Percentiles rank a stretch among this genome's conserved stretches.
Conservation (phyloP, 768 basidiomycete species). For the Kwoniella sp. region DNA sequence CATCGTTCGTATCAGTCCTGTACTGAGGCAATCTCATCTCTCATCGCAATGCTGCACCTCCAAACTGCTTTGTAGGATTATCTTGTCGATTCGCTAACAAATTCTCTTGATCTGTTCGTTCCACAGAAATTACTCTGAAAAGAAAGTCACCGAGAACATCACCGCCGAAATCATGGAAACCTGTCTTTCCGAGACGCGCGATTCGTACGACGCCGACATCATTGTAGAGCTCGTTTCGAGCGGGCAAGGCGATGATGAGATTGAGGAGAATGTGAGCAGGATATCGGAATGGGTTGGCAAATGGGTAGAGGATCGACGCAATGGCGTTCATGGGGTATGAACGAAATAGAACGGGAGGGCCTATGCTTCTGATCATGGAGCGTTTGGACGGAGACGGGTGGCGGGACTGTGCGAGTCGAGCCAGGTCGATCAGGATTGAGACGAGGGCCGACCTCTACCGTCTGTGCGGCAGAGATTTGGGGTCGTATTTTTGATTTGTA, state of each 20-base stretch:
- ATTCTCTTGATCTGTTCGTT: background rate
- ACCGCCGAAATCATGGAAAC: slow-evolving; percentile 98
- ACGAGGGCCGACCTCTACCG: no score
- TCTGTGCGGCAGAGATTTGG: no score
- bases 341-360: background rate
- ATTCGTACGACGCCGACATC: slow-evolving; percentile 81
- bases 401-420: no score
- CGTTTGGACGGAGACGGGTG: background rate
- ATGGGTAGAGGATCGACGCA: slow-evolving; percentile 62
- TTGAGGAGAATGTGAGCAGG: slow-evolving; percentile 82
- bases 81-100: no score
- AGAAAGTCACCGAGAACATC: slow-evolving; percentile 98
- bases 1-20: no score
- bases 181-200: slow-evolving; percentile 81
- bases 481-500: no score
- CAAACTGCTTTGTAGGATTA: no score
- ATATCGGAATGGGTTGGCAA: slow-evolving; percentile 82
- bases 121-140: slow-evolving; percentile 75
- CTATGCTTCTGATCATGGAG: no score
- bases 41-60: no score
- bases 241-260: slow-evolving; percentile 65
- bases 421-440: no score
- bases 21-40: no score
- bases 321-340: slow-evolving; percentile 30
- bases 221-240: slow-evolving; percentile 77